Evolutionary conservation across 768 basidiomycete genomes (phyloP).

Genomic region (Lactarius vividus): DNA sequence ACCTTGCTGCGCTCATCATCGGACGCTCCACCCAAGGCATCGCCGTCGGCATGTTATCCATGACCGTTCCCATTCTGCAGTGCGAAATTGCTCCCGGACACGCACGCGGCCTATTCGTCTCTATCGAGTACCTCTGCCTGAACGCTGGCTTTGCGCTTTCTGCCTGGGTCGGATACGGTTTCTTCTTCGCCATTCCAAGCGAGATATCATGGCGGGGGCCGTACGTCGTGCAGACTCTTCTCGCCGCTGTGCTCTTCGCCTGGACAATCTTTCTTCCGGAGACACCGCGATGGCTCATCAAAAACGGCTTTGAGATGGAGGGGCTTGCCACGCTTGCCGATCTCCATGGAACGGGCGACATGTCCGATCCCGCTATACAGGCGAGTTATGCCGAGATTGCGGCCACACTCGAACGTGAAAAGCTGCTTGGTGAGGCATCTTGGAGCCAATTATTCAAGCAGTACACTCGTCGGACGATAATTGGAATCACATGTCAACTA

Average conservation of each 20-base stretch:
- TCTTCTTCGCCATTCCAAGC: conserved; percentile 45
- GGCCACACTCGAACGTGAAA: conserved; percentile 40
- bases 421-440: conserved; percentile 39
- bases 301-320: conserved; percentile 50
- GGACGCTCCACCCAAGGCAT: conserved; percentile 70
- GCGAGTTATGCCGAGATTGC: conserved; percentile 45
- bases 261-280: conserved; percentile 52
- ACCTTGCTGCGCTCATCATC: conserved; percentile 54
- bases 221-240: conserved; percentile 51
- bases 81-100: conserved; percentile 29
- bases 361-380: conserved; percentile 42
- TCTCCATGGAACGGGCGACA: conserved; percentile 51
- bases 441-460: conserved; percentile 51
- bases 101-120: conserved; percentile 51
- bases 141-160: conserved; percentile 50
- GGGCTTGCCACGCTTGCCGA: conserved; percentile 55
- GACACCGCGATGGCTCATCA: conserved; percentile 54
- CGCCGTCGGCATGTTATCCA: conserved; percentile 58
- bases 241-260: conserved; percentile 45
- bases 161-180: conserved; percentile 49
- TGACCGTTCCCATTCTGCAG: conserved; percentile 25
- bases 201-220: conserved; percentile 57
- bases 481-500: conserved; percentile 52
- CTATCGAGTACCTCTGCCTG: conserved; percentile 52
- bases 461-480: conserved; percentile 47